These are phyloP conservation scores for Oligophagozyma castellii DNA, from an alignment of 1,139 yeast species.

Conservation along the genomic window DNA sequence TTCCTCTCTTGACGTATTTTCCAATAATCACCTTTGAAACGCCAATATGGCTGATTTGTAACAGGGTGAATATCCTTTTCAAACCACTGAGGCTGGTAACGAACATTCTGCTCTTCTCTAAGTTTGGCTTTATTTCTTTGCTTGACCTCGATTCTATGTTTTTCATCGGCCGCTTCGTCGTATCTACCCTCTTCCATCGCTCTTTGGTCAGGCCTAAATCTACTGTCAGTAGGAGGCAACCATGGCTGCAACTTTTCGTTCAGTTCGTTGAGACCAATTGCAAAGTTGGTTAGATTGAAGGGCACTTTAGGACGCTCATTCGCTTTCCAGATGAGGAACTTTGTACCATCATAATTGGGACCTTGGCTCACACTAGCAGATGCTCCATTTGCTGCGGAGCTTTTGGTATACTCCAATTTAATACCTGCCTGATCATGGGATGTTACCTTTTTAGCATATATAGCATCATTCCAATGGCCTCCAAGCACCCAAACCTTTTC, in stretches of 20 bases:
- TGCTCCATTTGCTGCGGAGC: slow-evolving; percentile 3
- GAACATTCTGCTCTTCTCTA: slow-evolving; percentile 44
- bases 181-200: slow-evolving; percentile 96
- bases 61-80: slow-evolving; percentile 56
- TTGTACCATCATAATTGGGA: slow-evolving; percentile 37
- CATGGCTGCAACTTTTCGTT: slow-evolving; percentile 43
- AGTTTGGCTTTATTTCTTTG: slow-evolving; percentile 68
- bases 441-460: slow-evolving; percentile 55
- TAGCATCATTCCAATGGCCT: slow-evolving; percentile 91
- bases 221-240: slow-evolving; percentile 84
- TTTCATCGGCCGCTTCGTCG: slow-evolving; percentile 75
- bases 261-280: slow-evolving; percentile 74
- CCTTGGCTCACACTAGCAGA: too few species aligned
- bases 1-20: slow-evolving; percentile 40
- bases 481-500: slow-evolving; percentile 62
- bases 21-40: slow-evolving; percentile 72
- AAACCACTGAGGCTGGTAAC: slow-evolving; percentile 69
- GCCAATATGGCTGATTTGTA: slow-evolving; percentile 74
- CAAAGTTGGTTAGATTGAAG: slow-evolving; percentile 84
- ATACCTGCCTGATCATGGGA: slow-evolving; percentile 13
- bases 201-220: slow-evolving; percentile 93
- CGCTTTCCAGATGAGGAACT: slow-evolving; percentile 76
- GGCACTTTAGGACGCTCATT: slow-evolving; percentile 78
- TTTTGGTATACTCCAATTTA: slow-evolving; percentile 12
- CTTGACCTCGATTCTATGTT: slow-evolving; percentile 79